Evolutionary conservation across 1,284 basidiomycete species (phyloP).

Genomic region (Ceraceosorus guamensis): DNA sequence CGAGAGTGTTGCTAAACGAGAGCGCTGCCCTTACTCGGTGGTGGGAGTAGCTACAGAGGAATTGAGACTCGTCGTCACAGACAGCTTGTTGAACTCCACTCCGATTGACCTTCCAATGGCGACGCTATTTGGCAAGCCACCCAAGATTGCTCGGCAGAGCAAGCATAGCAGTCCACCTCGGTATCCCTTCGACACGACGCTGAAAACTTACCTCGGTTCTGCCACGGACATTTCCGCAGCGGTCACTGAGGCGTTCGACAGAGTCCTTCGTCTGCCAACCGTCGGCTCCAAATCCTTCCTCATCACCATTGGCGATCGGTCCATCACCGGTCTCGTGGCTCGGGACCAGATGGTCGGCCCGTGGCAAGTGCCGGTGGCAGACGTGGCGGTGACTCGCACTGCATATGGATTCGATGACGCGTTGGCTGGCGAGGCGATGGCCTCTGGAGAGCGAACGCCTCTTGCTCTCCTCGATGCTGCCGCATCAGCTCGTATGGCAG

Average conservation of each 20-base stretch:
- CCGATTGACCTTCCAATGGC: constrained; percentile 89
- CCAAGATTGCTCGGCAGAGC: constrained; percentile 77
- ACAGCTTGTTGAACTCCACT: constrained; percentile 69
- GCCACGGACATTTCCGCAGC: constrained; percentile 17
- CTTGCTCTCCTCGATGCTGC: constrained; percentile 77
- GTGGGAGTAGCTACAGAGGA: constrained; percentile 79
- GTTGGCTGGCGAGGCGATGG: constrained; percentile 81
- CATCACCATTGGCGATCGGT: constrained; percentile 94
- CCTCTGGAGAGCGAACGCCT: constrained; percentile 92
- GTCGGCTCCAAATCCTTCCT: constrained; percentile 95
- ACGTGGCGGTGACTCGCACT: constrained; percentile 89
- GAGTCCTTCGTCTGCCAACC: constrained; percentile 80
- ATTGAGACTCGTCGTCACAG: constrained; percentile 73
- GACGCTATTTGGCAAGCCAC: constrained; percentile 91
- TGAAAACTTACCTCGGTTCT: constrained; percentile 59
- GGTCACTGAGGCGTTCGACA: constrained; percentile 52
- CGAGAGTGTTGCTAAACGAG: constrained; percentile 70
- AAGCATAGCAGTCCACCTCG: constrained; percentile 56
- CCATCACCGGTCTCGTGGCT: constrained; percentile 86
- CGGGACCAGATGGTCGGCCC: constrained; percentile 99
- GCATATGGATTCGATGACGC: constrained; percentile 82
- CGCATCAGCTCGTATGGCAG: constrained; percentile 89
- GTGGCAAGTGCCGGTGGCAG: constrained; percentile 95
- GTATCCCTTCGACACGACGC: constrained; percentile 64
- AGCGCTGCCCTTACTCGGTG: constrained; percentile 85